Conservation (phyloP, 306 rosid genomes). For the Clitoria ternatea region DNA sequence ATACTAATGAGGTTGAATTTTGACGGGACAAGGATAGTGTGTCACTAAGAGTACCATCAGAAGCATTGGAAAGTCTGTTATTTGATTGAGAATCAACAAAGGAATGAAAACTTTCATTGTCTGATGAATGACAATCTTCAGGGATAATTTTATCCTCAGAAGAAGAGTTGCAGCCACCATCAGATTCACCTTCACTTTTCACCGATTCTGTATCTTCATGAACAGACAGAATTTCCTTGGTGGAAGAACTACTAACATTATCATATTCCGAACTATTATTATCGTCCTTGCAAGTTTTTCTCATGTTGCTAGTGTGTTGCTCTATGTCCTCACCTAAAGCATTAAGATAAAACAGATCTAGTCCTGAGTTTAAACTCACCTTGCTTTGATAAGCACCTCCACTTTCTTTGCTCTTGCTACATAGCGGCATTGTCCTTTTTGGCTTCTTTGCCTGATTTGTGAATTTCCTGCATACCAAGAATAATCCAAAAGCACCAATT, state of each 20-base stretch:
- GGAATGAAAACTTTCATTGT: conserved; percentile 84
- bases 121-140: conserved; percentile 48
- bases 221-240: conserved; percentile 57
- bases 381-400: conserved; percentile 39
- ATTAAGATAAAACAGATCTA: conserved; percentile 73
- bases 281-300: conserved; percentile 9
- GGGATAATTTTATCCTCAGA: conserved; percentile 33
- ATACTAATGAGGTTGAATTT: conserved; percentile 22
- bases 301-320: conserved; percentile 46
- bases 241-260: conserved; percentile 47
- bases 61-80: conserved; percentile 74
- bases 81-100: conserved; percentile 63
- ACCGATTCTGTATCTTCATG: conserved; percentile 49
- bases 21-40: conserved; percentile 38
- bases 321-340: conserved; percentile 63
- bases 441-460: conserved; percentile 48
- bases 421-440: conserved; percentile 40
- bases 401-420: conserved; percentile 36
- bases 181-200: conserved; percentile 48
- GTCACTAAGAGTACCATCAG: conserved; percentile 44
- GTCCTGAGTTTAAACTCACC: conserved; percentile 56
- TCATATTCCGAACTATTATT: conserved; percentile 37
- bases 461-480: conserved; percentile 58
- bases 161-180: conserved; percentile 30
- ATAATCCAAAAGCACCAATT: conserved; percentile 44